Percentiles rank a stretch among this genome's conserved stretches.
Conservation (phyloP, 2,329 filamentous ascomycete genomes). For the Herpotrichia juniperi region DNA sequence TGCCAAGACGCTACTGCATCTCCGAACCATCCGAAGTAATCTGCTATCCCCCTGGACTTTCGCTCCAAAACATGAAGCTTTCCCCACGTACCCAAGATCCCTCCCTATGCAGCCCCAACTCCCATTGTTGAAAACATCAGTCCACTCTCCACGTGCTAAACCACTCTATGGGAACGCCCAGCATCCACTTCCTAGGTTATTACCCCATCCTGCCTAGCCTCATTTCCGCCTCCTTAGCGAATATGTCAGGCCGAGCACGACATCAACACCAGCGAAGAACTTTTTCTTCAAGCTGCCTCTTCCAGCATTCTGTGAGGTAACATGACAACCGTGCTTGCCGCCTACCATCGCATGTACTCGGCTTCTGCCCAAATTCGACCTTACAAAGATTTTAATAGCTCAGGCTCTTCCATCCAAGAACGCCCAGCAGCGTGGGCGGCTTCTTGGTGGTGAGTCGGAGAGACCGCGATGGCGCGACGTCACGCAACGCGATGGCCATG, state of each 20-base stretch:
- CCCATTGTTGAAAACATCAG: too few species aligned
- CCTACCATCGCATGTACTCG: background rate
- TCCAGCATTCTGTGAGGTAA: constrained; percentile 3
- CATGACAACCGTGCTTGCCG: background rate
- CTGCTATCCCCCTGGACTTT: too few species aligned
- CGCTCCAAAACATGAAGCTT: too few species aligned
- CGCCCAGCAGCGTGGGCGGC: background rate
- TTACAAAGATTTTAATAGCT: background rate
- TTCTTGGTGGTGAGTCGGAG: background rate
- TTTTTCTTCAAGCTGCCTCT: background rate
- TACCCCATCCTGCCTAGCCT: background rate
- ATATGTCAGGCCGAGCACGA: background rate
- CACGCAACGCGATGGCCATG: background rate
- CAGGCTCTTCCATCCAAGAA: background rate
- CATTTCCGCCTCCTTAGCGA: background rate
- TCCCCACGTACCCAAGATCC: too few species aligned
- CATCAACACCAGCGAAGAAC: background rate
- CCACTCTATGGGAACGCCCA: too few species aligned
- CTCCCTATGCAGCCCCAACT: too few species aligned
- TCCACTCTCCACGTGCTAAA: background rate
- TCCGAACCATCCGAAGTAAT: too few species aligned
- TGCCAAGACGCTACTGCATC: too few species aligned
- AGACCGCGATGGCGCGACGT: background rate
- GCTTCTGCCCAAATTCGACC: background rate
- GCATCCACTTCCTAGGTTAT: too few species aligned